phyloP scores from a whole-genome alignment of 2,329 filamentous ascomycete species.

The Aspergillus neotritici region DNA sequence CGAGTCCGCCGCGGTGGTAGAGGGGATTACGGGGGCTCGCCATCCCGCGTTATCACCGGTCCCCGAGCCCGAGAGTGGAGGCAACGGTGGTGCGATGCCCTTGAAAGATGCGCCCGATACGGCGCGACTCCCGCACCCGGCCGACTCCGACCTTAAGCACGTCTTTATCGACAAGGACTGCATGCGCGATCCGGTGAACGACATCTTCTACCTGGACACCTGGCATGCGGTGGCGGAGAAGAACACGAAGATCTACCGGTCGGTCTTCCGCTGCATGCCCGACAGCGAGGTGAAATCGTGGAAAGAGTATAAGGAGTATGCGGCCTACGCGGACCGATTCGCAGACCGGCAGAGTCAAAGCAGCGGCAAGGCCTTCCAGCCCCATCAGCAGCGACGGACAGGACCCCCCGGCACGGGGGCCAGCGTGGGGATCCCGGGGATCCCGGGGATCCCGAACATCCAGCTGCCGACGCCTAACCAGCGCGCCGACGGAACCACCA shows the following conservation, averaged over 20 bases:
- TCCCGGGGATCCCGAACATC: constrained; percentile 20
- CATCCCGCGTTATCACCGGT: constrained; percentile 62
- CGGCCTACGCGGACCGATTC: constrained; percentile 72
- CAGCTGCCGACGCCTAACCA: constrained; percentile 21
- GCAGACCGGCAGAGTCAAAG: constrained; percentile 57
- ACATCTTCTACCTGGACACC: constrained; percentile 76
- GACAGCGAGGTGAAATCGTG: constrained; percentile 91
- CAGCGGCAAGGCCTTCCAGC: constrained; percentile 44
- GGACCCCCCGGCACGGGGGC: constrained; percentile 35
- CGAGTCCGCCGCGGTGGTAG: constrained; percentile 19
- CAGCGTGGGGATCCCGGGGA: constrained; percentile 8
- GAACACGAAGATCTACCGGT: constrained; percentile 89
- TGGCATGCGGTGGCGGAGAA: constrained; percentile 87
- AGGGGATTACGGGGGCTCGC: constrained; percentile 34
- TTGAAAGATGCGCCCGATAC: constrained; percentile 40
- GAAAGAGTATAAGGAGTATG: constrained; percentile 85
- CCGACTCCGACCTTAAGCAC: constrained; percentile 61
- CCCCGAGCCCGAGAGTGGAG: constrained; percentile 81
- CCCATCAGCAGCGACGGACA: constrained; percentile 38
- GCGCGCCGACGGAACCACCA: constrained; percentile 26
- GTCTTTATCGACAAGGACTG: constrained; percentile 80
- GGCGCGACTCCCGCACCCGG: constrained; percentile 45
- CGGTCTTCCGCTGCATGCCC: constrained; percentile 94
- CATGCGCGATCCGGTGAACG: constrained; percentile 83
- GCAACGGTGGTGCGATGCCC: constrained; percentile 59